Evolutionary conservation across 192 early-diverging fungal species (phyloP).

Genomic region (Backusella westeae): DNA sequence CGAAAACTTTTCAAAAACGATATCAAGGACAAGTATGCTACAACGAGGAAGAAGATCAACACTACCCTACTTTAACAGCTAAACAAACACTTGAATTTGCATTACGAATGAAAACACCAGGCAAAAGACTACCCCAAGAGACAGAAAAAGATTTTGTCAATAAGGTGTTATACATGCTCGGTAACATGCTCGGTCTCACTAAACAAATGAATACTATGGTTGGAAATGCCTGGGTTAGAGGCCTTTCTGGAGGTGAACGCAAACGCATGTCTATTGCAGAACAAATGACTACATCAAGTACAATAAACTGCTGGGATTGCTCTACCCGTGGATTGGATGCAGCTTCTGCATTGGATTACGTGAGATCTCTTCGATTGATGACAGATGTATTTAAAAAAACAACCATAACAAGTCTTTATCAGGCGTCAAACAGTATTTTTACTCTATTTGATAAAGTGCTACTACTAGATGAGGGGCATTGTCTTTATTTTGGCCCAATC

Average conservation of each 20-base stretch:
- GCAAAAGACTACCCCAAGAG: constrained; percentile 46
- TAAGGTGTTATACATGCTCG: constrained; percentile 44
- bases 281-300: constrained; percentile 60
- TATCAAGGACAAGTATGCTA: constrained; percentile 77
- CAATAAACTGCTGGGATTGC: constrained; percentile 58
- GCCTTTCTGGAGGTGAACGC: constrained; percentile 73
- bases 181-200: constrained; percentile 48
- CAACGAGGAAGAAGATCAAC: constrained; percentile 77
- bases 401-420: constrained; percentile 53
- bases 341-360: constrained; percentile 77
- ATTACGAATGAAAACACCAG: constrained; percentile 67
- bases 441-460: constrained; percentile 67
- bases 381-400: constrained; percentile 67
- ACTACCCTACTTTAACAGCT: constrained; percentile 77
- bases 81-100: constrained; percentile 80
- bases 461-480: constrained; percentile 64
- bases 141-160: constrained; percentile 46
- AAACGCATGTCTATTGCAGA: constrained; percentile 77
- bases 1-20: constrained; percentile 51
- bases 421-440: constrained; percentile 76
- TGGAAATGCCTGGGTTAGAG: constrained; percentile 72
- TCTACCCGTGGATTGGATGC: constrained; percentile 75
- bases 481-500: constrained; percentile 67
- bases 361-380: constrained; percentile 67
- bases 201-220: constrained; percentile 71